phyloP scores from a whole-genome alignment of 306 rosid genomes.

The Lathyrus sativus region DNA sequence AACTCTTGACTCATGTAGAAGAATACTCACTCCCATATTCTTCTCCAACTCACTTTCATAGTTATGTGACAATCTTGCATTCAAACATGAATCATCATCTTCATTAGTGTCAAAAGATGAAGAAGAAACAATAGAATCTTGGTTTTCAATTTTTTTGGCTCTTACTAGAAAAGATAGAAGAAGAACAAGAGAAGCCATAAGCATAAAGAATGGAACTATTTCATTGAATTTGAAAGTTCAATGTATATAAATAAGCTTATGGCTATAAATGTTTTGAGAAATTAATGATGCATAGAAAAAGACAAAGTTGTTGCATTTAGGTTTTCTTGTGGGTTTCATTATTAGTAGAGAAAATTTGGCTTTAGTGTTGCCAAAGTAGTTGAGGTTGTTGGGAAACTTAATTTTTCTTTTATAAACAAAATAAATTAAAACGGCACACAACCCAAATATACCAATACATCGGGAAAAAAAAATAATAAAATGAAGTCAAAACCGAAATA shows the following conservation, averaged over 20 bases:
- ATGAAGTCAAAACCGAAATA: too few relatives aligned
- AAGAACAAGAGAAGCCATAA: constrained; percentile 47
- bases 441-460: too few relatives aligned
- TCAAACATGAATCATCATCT: constrained; percentile 27
- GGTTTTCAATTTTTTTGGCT: not conserved
- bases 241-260: too few relatives aligned
- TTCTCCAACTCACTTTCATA: constrained; percentile 13
- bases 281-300: constrained; percentile 1
- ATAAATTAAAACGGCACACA: too few relatives aligned
- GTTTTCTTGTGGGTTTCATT: constrained; percentile 25
- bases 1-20: constrained; percentile 45
- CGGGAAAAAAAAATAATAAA: too few relatives aligned
- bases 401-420: too few relatives aligned
- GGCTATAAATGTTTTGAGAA: too few relatives aligned
- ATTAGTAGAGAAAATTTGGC: constrained; percentile 3
- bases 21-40: not conserved
- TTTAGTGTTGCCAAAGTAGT: constrained; percentile 27
- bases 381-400: constrained; percentile 39
- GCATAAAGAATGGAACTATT: constrained; percentile 5
- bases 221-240: not conserved
- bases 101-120: not conserved
- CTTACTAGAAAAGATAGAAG: constrained; percentile 32
- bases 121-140: not conserved
- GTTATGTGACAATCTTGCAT: constrained; percentile 12
- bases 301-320: not conserved